These are phyloP conservation scores for Poa annua DNA, from an alignment of 176 grass and related monocot genomes.

Conservation along the genomic window DNA sequence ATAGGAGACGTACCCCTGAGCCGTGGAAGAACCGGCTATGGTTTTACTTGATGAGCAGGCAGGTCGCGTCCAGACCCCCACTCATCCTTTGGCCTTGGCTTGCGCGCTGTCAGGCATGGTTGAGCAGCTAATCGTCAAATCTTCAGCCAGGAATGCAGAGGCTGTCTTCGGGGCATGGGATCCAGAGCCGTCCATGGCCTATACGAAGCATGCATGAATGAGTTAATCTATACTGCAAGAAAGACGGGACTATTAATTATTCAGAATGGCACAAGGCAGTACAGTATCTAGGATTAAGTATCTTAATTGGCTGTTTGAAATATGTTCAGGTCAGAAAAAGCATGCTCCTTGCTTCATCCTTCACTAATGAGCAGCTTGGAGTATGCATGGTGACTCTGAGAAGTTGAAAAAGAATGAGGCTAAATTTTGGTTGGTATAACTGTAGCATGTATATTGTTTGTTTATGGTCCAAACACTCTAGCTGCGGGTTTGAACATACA, in stretches of 20 bases:
- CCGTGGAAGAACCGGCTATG: constrained; percentile 14
- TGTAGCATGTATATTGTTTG: no score
- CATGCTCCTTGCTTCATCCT: background rate
- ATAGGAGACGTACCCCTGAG: constrained; percentile 32
- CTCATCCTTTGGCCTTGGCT: constrained; percentile 19
- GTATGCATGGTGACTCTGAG: background rate
- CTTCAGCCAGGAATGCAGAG: constrained; percentile 35
- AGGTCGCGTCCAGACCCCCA: constrained; percentile 22
- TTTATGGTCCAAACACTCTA: background rate
- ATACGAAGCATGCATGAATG: background rate
- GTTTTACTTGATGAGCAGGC: constrained; percentile 28
- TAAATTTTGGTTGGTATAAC: background rate
- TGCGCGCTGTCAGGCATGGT: constrained; percentile 28
- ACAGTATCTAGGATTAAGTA: background rate
- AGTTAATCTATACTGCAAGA: constrained; percentile 14
- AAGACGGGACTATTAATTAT: background rate
- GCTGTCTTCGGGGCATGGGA: constrained; percentile 32
- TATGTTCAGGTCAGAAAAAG: background rate
- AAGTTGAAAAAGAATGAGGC: background rate
- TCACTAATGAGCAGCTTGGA: background rate
- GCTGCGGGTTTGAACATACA: background rate
- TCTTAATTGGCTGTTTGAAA: constrained; percentile 15
- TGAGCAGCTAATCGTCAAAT: constrained; percentile 34
- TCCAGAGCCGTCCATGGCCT: constrained; percentile 7
- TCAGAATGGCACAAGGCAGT: background rate